Percentiles rank a stretch among this genome's conserved stretches.
These are phyloP conservation scores for Eleusine coracana DNA, from an alignment of 176 grass and related monocot genomes.

Conservation along the genomic window DNA sequence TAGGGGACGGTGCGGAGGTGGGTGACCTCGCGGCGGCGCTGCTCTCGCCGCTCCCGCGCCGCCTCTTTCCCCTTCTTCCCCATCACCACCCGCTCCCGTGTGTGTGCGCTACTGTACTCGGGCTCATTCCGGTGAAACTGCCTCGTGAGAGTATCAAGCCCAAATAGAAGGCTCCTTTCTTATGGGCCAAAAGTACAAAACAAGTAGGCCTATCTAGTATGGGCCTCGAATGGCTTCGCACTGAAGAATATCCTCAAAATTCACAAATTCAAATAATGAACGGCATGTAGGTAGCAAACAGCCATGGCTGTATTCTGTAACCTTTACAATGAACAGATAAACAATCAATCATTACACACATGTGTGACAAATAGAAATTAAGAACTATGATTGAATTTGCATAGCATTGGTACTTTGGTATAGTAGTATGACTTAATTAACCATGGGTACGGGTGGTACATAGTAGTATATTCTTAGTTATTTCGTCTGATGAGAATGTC, in stretches of 20 bases:
- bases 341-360: neutral
- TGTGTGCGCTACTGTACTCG: neutral
- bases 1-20: slow-evolving; percentile 69
- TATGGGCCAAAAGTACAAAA: neutral
- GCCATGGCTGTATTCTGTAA: neutral
- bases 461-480: neutral
- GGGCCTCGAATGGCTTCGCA: neutral
- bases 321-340: neutral
- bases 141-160: neutral
- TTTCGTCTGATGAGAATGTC: neutral
- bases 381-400: neutral
- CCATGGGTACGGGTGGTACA: neutral
- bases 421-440: neutral
- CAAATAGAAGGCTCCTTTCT: neutral
- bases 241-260: neutral
- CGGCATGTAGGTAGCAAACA: neutral
- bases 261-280: neutral
- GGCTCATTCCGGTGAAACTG: neutral
- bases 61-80: slow-evolving; percentile 83
- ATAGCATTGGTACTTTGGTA: neutral
- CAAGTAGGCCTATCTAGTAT: neutral
- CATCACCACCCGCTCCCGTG: slow-evolving; percentile 28
- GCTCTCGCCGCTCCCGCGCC: slow-evolving; percentile 66
- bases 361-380: neutral
- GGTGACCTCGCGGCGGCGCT: slow-evolving; percentile 67